Evolutionary conservation across 2,329 filamentous ascomycete species (phyloP).

Genomic region (Pseudocercospora eumusae): DNA sequence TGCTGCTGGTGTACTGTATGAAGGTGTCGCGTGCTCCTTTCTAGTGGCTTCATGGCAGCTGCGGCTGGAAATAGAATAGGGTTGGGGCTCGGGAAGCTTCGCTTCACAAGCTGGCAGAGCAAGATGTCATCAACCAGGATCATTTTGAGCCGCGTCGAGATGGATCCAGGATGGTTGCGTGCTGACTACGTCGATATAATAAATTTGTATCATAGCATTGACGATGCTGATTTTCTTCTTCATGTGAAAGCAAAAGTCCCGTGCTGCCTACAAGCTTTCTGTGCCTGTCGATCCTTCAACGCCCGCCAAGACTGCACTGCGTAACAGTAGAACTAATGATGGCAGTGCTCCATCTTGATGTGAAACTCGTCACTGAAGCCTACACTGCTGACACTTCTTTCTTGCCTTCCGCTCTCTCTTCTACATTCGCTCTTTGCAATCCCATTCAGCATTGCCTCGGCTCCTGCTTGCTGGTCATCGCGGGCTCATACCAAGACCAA

Average conservation of each 20-base stretch:
- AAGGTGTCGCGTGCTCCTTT: constrained; percentile 7
- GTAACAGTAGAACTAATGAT: not conserved
- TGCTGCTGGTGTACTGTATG: too few species aligned
- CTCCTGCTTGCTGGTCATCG: not conserved
- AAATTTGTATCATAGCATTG: too few species aligned
- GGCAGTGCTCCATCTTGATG: not conserved
- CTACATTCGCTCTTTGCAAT: not conserved
- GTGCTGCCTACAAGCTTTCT: not conserved
- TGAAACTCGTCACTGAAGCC: constrained; percentile 8
- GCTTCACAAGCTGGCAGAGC: not conserved
- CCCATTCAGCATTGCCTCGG: not conserved
- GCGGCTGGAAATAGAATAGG: too few species aligned
- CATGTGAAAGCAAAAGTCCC: too few species aligned
- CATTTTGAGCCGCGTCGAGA: not conserved
- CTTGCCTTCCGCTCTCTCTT: too few species aligned
- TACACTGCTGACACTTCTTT: not conserved
- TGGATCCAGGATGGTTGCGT: not conserved
- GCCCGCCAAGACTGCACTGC: not conserved
- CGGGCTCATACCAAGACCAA: not conserved
- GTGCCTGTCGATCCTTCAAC: not conserved
- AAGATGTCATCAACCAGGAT: constrained; percentile 4
- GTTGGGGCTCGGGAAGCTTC: too few species aligned
- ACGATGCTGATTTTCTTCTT: not conserved
- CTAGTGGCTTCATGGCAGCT: too few species aligned
- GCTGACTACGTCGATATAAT: not conserved